A percentile compares a stretch with the other conserved stretches of the same genome.
Conservation (phyloP, 345 rosid genomes). For the Erodium maritimum region DNA sequence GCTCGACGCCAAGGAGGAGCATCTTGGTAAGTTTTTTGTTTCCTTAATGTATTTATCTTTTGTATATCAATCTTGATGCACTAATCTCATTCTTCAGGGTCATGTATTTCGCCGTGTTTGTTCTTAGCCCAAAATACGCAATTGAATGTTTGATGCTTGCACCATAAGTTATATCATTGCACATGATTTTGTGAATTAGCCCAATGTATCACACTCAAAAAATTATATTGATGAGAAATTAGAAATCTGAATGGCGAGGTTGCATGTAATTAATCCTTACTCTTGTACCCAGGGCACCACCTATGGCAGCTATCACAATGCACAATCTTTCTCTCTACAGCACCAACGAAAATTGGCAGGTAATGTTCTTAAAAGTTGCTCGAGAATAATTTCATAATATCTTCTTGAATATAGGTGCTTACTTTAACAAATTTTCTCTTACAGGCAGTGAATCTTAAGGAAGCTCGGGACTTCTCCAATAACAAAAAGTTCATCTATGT, state of each 20-base stretch:
- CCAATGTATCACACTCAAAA: not conserved
- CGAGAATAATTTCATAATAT: not conserved
- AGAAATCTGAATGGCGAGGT: not conserved
- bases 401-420: conserved; percentile 3
- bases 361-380: conserved; percentile 14
- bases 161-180: not conserved
- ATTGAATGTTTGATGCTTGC: not conserved
- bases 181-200: not conserved
- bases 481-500: conserved; percentile 72
- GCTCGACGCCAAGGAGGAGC: conserved; percentile 60
- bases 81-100: not conserved
- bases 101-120: not conserved
- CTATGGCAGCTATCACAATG: conserved; percentile 86
- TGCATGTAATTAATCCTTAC: not conserved
- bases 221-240: not conserved
- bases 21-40: conserved; percentile 53
- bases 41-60: not conserved
- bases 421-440: conserved; percentile 7
- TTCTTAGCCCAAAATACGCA: not conserved
- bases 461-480: conserved; percentile 80
- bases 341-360: conserved; percentile 97
- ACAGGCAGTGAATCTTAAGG: conserved; percentile 93
- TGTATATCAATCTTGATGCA: not conserved
- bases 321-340: conserved; percentile 71
- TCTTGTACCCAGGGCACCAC: conserved; percentile 61